These are phyloP conservation scores for Akanthomyces muscarius DNA, from an alignment of 2,329 filamentous ascomycete species.

Conservation along the genomic window DNA sequence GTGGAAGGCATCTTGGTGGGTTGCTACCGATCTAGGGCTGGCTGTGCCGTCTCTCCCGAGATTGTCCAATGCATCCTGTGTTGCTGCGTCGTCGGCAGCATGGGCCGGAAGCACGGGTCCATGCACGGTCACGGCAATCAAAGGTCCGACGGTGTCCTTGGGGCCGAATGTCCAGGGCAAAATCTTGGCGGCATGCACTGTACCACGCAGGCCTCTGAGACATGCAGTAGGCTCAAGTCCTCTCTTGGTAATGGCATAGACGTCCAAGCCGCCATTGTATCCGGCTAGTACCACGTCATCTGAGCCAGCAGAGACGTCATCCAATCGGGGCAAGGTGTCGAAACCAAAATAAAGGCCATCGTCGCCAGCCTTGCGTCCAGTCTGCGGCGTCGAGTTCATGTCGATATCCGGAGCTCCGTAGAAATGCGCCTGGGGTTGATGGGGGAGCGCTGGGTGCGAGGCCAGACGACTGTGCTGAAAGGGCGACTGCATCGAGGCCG, in stretches of 20 bases:
- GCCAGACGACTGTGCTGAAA: conserved; percentile 43
- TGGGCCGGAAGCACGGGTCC: conserved; percentile 59
- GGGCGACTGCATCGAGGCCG: conserved; percentile 50
- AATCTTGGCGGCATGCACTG: conserved; percentile 78
- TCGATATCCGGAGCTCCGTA: conserved; percentile 73
- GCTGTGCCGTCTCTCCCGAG: conserved; percentile 40
- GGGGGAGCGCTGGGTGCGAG: conserved; percentile 63
- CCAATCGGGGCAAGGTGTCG: conserved; percentile 59
- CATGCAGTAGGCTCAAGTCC: conserved; percentile 66
- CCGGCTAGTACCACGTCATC: conserved; percentile 72
- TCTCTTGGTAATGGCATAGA: conserved; percentile 69
- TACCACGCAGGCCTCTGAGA: conserved; percentile 73
- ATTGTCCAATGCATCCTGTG: conserved; percentile 36
- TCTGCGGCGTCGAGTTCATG: conserved; percentile 55
- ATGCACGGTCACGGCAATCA: conserved; percentile 77
- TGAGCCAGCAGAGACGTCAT: conserved; percentile 35
- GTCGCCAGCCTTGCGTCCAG: conserved; percentile 59
- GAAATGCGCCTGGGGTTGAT: conserved; percentile 73
- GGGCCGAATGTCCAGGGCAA: conserved; percentile 63
- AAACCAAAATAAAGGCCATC: conserved; percentile 78
- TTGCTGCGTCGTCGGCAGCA: conserved; percentile 16
- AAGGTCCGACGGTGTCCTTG: conserved; percentile 56
- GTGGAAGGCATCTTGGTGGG: conserved; percentile 35
- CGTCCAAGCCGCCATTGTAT: conserved; percentile 73
- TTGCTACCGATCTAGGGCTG: conserved; percentile 38